phyloP scores from a whole-genome alignment of 2,329 filamentous ascomycete genomes.

The Zymoseptoria tritici region DNA sequence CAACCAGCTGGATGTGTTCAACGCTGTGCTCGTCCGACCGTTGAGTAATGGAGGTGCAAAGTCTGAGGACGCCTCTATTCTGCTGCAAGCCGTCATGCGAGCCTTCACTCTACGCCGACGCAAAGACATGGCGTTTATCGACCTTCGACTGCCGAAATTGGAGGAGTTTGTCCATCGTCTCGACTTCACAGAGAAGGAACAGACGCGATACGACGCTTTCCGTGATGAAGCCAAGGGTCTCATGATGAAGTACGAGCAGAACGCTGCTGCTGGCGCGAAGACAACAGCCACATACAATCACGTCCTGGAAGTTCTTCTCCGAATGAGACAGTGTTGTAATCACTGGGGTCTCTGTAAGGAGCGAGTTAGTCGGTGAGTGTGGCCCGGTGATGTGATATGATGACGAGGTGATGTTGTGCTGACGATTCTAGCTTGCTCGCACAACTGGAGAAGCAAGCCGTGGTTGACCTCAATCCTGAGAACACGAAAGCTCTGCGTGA shows the following conservation, averaged over 20 bases:
- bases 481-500: slow-evolving; percentile 67
- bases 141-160: slow-evolving; percentile 68
- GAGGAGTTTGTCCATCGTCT: slow-evolving; percentile 72
- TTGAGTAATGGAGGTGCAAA: slow-evolving; percentile 48
- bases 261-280: slow-evolving; percentile 8
- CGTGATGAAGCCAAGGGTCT: slow-evolving; percentile 68
- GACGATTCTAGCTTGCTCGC: slow-evolving; percentile 52
- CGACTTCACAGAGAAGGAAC: slow-evolving; percentile 64
- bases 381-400: too few species aligned
- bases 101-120: slow-evolving; percentile 71
- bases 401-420: not conserved
- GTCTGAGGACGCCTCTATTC: slow-evolving; percentile 47
- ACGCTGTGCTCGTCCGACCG: slow-evolving; percentile 61
- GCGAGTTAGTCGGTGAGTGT: slow-evolving; percentile 45
- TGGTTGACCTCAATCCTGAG: slow-evolving; percentile 63
- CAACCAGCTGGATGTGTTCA: slow-evolving; percentile 66
- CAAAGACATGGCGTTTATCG: slow-evolving; percentile 84
- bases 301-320: slow-evolving; percentile 72
- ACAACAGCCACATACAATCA: slow-evolving; percentile 56
- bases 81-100: slow-evolving; percentile 72
- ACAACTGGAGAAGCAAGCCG: slow-evolving; percentile 58
- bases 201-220: slow-evolving; percentile 68
- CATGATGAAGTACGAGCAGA: slow-evolving; percentile 46
- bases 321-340: slow-evolving; percentile 79
- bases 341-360: slow-evolving; percentile 78